Base-by-base conservation (phyloP, 2,329 filamentous ascomycete species). In the Aspergillus phoenicis region DNA sequence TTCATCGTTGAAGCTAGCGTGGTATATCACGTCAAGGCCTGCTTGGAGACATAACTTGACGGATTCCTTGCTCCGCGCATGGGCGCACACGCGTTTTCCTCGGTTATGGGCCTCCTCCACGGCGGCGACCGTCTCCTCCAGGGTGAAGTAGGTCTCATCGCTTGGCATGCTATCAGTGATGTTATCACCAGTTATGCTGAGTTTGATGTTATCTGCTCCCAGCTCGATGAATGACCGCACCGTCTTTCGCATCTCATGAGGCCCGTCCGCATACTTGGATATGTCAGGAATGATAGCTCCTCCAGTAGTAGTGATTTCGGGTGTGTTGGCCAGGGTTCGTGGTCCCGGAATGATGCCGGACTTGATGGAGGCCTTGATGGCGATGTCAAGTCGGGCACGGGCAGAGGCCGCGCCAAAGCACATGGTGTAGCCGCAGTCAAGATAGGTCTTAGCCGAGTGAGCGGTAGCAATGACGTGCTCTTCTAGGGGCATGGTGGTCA, bases 241-340 rank as follows among this genome's bases (percentile, higher is more conserved):
- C 1, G 59, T 75, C 73, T 48, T 70, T 10, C 78, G 68, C 77
- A 81, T 80, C 52, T 74, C 76, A 2, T 75, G 70, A 0, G 73
- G 71, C 1, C 75, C 77, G 54, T 78, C 74, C 0, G 61, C 61
- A 17, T 28, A 63, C n/a, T 28, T 41, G 1, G 61, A 53, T 73
- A 63, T 63, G 2, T 51, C 33, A 1, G 61, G 30, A 22, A 47
- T 13, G 30, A 61, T 54, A 26, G 52, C 61, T 5, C 58, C 61
- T 11, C 28, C 61, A 1, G 51, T 56, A 4, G 47, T 60, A 2
- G 58, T 43, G 17, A 61, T 54, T 41, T 63, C 61, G 3, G 26
- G 36, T 8, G 38, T 30, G 15, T 63, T 63, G 5, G 61, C 58
- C 10, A 63, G 49, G 6, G 48, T 55, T 4, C 61, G 58, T 8